These are phyloP conservation scores for Rhynchosporium agropyri DNA, from an alignment of 2,329 filamentous ascomycete species.

Conservation along the genomic window DNA sequence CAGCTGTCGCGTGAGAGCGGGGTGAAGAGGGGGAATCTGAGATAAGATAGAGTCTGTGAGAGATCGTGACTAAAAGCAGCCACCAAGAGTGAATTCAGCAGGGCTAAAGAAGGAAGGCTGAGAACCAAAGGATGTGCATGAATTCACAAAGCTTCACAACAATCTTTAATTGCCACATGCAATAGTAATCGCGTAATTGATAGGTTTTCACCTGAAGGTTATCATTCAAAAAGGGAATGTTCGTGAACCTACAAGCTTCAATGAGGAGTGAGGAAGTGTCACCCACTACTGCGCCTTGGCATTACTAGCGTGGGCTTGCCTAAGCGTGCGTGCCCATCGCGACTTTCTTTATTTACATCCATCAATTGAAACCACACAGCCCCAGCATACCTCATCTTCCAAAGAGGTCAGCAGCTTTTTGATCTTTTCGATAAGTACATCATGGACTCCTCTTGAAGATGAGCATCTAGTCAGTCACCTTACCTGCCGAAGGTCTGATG, in stretches of 20 bases:
- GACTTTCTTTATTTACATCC: slow-evolving; percentile 29
- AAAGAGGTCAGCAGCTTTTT: background rate
- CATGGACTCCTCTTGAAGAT: slow-evolving; percentile 7
- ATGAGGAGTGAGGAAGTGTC: background rate
- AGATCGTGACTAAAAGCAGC: slow-evolving; percentile 15
- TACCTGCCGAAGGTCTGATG: background rate
- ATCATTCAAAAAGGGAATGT: background rate
- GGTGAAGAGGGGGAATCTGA: background rate
- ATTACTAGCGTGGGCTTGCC: slow-evolving; percentile 9
- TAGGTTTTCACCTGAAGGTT: no score
- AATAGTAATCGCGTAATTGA: background rate
- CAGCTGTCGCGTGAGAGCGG: slow-evolving; percentile 13
- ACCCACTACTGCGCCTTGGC: background rate
- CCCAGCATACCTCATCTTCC: background rate
- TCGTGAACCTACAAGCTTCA: background rate
- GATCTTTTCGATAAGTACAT: slow-evolving; percentile 3
- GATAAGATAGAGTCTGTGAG: slow-evolving; percentile 10
- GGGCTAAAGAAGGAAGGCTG: background rate
- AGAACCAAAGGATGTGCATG: background rate
- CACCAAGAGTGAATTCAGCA: background rate
- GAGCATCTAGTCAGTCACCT: slow-evolving; percentile 6
- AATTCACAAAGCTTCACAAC: slow-evolving; percentile 1
- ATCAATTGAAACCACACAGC: slow-evolving; percentile 6
- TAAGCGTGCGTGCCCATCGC: background rate
- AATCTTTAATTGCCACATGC: background rate